phyloP scores from a whole-genome alignment of 1,284 basidiomycete species.

The Pterulicium gracile region DNA sequence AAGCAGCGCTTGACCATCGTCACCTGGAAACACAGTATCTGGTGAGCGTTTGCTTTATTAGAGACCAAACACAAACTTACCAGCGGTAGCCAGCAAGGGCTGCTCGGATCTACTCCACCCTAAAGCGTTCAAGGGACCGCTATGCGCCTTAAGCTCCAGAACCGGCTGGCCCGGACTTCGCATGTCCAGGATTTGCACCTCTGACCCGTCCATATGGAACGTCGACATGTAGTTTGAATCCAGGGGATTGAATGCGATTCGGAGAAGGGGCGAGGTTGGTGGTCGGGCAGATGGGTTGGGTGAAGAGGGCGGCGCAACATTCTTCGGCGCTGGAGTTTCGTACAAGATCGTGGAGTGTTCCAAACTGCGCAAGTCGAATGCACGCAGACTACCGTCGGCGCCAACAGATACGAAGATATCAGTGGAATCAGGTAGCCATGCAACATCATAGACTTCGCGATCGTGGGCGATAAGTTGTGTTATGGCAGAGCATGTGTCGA shows the following conservation, averaged over 20 bases:
- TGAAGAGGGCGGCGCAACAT: constrained; percentile 43
- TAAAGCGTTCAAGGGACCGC: constrained; percentile 68
- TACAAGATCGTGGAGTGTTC: constrained; percentile 99
- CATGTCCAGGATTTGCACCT: constrained; percentile 90
- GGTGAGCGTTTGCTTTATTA: constrained; percentile 3
- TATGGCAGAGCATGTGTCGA: constrained; percentile 90
- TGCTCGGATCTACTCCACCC: constrained; percentile 81
- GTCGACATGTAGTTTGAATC: constrained; percentile 91
- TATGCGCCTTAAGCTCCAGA: constrained; percentile 79
- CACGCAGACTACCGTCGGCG: constrained; percentile 91
- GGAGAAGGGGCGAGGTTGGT: constrained; percentile 69
- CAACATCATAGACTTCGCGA: constrained; percentile 94
- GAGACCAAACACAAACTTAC: constrained; percentile 27
- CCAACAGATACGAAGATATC: constrained; percentile 99
- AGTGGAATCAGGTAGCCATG: constrained; percentile 95
- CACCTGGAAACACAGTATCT: constrained; percentile 38
- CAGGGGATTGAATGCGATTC: constrained; percentile 80
- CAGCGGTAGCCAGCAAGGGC: constrained; percentile 76
- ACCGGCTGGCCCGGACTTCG: constrained; percentile 88
- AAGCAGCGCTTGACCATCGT: constrained; percentile 83
- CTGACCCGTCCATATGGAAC: constrained; percentile 81
- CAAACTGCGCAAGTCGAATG: constrained; percentile 91
- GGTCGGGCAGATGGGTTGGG: constrained; percentile 52
- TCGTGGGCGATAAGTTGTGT: constrained; percentile 98
- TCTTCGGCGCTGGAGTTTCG: constrained; percentile 80